Base-by-base conservation (phyloP, 306 rosid genomes). In the Cucurbita argyrosperma region DNA sequence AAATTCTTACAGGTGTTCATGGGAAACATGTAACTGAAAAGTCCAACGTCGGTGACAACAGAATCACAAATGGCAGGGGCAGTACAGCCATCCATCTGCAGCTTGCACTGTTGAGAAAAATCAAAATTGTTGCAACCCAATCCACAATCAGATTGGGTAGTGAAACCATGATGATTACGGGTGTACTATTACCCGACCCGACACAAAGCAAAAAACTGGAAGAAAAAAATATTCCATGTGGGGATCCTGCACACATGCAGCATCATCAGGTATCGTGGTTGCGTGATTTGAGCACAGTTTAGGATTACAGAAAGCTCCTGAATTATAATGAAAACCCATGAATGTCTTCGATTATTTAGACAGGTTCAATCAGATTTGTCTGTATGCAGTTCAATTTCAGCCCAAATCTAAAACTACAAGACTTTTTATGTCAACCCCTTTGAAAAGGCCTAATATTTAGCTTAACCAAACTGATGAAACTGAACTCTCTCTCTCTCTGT, bases 381-480 rank as follows among this genome's bases (percentile, higher is more conserved):
- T 23, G 74, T 23, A 4, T 4, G 54, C 9, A 21, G 18, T 43
- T 66, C 53, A 45, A 45, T 66, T 18, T 21, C 72, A 6, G 2
- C 54, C 11, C n/a, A 5, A 45, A 10, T 23, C 42, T 47, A 23
- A 47, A 47, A 47, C 12, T 68, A 47, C 10, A 10, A 6, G 3
- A 66, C 72, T 43, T 65, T 11, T 39, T 16, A 26, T 26, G 37
- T 4, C 15, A 56, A 12, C 11, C 52, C 69, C 69, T 39, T 82
- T 13, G 85, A 79, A 84, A 50, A 80, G 82, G 84, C 81, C 77
- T 75, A 78, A 68, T 82, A 89, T 88, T 43, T 88, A 61, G 85
- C 79, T 87, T 87, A 87, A 86, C 91, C 78, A 68, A 12, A 80
- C 74, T 65, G 78, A 83, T 84, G 85, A 80, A 59, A 16, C 15